phyloP scores from a whole-genome alignment of 768 basidiomycete genomes.

The Boletus subcaerulescens region DNA sequence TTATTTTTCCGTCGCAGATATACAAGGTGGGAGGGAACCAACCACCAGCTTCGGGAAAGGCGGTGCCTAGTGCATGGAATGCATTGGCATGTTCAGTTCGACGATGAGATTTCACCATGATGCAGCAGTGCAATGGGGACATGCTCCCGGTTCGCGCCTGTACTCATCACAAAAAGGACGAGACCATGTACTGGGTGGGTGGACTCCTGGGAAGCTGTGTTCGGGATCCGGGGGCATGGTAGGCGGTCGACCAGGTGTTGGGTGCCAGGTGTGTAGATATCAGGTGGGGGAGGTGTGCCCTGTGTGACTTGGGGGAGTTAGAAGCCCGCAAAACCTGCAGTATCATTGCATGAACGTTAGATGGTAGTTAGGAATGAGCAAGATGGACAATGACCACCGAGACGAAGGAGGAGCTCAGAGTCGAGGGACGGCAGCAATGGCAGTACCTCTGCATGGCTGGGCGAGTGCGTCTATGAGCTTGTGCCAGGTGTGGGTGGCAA shows the following conservation, averaged over 20 bases:
- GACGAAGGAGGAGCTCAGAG: no score
- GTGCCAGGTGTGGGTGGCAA: no score
- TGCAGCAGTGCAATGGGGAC: slow-evolving; percentile 33
- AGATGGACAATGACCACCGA: no score
- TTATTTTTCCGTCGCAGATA: slow-evolving; percentile 21
- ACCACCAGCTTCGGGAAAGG: slow-evolving; percentile 35
- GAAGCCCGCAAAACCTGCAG: no score
- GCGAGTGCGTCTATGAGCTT: no score
- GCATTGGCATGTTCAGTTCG: no score
- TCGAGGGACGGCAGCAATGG: no score
- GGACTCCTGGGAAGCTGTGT: slow-evolving; percentile 28
- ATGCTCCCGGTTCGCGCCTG: background rate
- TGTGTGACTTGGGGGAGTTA: no score
- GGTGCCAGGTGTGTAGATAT: slow-evolving; percentile 12
- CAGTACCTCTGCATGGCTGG: no score
- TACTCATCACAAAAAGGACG: slow-evolving; percentile 17
- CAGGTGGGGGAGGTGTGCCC: no score
- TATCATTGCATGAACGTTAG: no score
- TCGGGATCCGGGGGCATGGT: slow-evolving; percentile 23
- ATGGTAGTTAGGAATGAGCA: no score
- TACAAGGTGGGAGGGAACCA: slow-evolving; percentile 40
- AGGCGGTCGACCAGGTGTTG: slow-evolving; percentile 22
- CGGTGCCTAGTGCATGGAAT: background rate
- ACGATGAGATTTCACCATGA: slow-evolving; percentile 30
- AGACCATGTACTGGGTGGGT: slow-evolving; percentile 36